Base-by-base conservation (phyloP, 108 stramenopile species). In the Fragilaria crotonensis region DNA sequence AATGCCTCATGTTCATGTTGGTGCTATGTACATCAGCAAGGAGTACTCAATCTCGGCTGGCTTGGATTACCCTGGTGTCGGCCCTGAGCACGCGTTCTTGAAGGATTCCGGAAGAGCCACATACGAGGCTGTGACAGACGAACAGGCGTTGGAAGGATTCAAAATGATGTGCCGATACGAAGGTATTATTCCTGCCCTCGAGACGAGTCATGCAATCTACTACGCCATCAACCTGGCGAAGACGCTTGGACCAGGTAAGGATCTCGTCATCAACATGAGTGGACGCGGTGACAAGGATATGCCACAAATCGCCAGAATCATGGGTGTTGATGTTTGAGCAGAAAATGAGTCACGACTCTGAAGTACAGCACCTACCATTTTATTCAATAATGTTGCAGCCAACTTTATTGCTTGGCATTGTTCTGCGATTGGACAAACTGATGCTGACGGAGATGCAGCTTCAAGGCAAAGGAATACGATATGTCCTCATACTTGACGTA, bases 221-320 rank as follows among this genome's bases (percentile, higher is more conserved):
- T 75, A 91, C 56, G 93, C 90, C 44, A 76, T 96, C 47, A 66
- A 90, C 68, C 62, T 95, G 50, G 96, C 96, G 31, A 93, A 95
- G 81, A 84, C 74, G 26, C 64, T 95, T 62, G 76, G 80, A 48
- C 73, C 79, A 52, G 97, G 84, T 55, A 90, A 94, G 73, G 77
- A 87, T 62, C 71, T 97, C 49, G 83, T 96, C 20, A 88, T 97
- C 56, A 95, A 92, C 64, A 84, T 97, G 80, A 87, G 86, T 76
- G 97, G 95, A 1, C 88, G 97, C 28, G 97, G 97, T 28, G 97
- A 97, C 83, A 97, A 97, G 81, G 95, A 97, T 67, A 95, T 96
- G 95, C 85, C 91, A 27, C 90, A 94, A 57, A 77, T 97, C 26
- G 97, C 97, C 4, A 83, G 67, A 60, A 84, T 89, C 54, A 89